Conservation (phyloP, 2,329 filamentous ascomycete species). For the Aspergillus fumigatiaffinis region DNA sequence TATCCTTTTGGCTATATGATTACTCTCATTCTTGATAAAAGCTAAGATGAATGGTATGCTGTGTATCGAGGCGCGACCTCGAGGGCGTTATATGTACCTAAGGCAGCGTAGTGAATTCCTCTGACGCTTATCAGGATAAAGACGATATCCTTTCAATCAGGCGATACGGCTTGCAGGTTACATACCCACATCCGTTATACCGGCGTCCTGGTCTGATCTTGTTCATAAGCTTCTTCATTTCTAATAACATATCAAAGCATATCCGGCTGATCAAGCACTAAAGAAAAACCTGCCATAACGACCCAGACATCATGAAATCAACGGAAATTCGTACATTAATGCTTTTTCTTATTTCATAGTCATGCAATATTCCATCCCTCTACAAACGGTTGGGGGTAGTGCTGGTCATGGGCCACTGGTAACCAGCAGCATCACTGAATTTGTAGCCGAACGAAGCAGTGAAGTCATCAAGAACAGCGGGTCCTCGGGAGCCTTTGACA, state of each 20-base stretch:
- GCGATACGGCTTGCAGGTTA: too few relatives aligned
- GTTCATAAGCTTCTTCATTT: not conserved
- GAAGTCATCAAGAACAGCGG: constrained; percentile 95
- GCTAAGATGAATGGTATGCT: too few relatives aligned
- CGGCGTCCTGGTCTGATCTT: not conserved
- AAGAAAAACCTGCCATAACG: constrained; percentile 2
- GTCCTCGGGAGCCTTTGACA: constrained; percentile 80
- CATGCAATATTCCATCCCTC: constrained; percentile 22
- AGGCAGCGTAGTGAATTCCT: too few relatives aligned
- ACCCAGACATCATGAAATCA: constrained; percentile 3
- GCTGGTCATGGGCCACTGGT: constrained; percentile 81
- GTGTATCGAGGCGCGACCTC: too few relatives aligned
- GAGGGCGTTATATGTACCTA: too few relatives aligned
- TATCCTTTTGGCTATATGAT: too few relatives aligned
- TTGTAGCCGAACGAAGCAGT: constrained; percentile 98
- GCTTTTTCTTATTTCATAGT: constrained; percentile 10
- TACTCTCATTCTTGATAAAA: too few relatives aligned
- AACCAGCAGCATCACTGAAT: constrained; percentile 93
- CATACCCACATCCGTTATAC: too few relatives aligned
- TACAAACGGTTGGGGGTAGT: constrained; percentile 78
- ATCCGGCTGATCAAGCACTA: not conserved
- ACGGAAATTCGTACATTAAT: constrained; percentile 17
- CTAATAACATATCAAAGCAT: not conserved
- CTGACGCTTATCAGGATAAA: too few relatives aligned
- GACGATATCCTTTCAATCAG: too few relatives aligned